Evolutionary conservation across 257 asterid species (phyloP).

Genomic region (Haberlea rhodopensis): DNA sequence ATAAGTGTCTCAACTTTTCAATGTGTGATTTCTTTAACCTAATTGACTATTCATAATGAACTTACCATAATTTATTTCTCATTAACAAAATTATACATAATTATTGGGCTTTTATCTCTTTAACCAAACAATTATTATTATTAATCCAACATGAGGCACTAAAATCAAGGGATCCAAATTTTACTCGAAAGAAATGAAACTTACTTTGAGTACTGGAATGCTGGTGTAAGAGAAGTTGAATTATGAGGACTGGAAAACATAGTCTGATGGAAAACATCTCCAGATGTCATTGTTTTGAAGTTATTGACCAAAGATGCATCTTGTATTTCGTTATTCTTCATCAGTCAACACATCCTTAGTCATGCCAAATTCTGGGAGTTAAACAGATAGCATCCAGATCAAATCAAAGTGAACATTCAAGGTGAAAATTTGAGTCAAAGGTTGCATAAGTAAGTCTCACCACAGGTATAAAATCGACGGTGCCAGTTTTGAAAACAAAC

Average conservation of each 20-base stretch:
- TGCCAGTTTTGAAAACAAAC: neutral
- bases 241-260: conserved; percentile 39
- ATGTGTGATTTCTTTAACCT: too few relatives aligned
- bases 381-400: conserved; percentile 23
- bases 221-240: conserved; percentile 63
- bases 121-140: too few relatives aligned
- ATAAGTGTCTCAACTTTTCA: too few relatives aligned
- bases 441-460: neutral
- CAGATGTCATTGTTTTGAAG: conserved; percentile 29
- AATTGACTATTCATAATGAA: too few relatives aligned
- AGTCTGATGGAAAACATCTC: conserved; percentile 28
- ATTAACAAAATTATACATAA: too few relatives aligned
- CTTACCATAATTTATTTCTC: too few relatives aligned
- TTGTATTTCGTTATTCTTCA: conserved; percentile 32
- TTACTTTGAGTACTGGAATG: conserved; percentile 49
- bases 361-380: conserved; percentile 40
- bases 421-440: neutral
- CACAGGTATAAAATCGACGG: neutral
- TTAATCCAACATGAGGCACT: too few relatives aligned
- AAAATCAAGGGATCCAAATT: conserved; percentile 1
- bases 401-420: neutral
- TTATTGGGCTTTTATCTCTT: too few relatives aligned
- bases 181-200: conserved; percentile 21
- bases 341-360: too few relatives aligned
- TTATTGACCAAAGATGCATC: conserved; percentile 32